Conservation (phyloP, 2,329 filamentous ascomycete genomes). For the Bipolaris cookei region DNA sequence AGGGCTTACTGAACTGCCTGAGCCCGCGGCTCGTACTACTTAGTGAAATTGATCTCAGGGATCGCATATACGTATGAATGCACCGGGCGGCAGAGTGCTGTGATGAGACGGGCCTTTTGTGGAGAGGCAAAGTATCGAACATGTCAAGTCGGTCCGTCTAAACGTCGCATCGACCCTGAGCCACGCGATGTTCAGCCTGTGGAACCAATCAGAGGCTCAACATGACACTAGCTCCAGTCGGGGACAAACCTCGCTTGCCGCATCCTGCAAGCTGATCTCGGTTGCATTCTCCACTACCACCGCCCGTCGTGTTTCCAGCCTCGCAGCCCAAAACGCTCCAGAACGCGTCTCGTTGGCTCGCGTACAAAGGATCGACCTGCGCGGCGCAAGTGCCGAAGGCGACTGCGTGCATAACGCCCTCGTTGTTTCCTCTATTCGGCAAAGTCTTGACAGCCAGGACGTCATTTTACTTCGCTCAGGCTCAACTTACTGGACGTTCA, state of each 20-base stretch:
- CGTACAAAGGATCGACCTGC: neutral
- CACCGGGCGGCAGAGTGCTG: neutral
- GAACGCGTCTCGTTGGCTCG: neutral
- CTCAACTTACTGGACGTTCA: neutral
- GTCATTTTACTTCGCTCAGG: neutral
- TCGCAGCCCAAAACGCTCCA: constrained; percentile 4
- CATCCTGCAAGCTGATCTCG: constrained; percentile 11
- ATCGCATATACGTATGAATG: neutral
- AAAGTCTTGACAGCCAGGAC: no score
- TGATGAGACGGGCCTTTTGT: constrained; percentile 19
- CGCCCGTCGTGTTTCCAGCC: constrained; percentile 12
- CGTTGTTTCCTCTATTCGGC: no score
- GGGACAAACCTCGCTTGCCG: constrained; percentile 8
- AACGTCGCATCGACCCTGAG: constrained; percentile 12
- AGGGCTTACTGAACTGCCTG: neutral
- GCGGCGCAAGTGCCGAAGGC: neutral
- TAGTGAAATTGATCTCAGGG: neutral
- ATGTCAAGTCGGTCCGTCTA: constrained; percentile 18
- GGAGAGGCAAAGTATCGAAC: constrained; percentile 1
- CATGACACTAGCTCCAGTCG: neutral
- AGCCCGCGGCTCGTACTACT: neutral
- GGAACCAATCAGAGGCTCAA: constrained; percentile 11
- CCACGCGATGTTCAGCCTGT: constrained; percentile 9
- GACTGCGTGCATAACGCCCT: neutral
- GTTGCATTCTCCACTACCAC: constrained; percentile 11